Percentiles rank a stretch among this genome's conserved stretches.
phyloP scores from a whole-genome alignment of 495 filamentous ascomycete species.

The Penicillium desertorum region DNA sequence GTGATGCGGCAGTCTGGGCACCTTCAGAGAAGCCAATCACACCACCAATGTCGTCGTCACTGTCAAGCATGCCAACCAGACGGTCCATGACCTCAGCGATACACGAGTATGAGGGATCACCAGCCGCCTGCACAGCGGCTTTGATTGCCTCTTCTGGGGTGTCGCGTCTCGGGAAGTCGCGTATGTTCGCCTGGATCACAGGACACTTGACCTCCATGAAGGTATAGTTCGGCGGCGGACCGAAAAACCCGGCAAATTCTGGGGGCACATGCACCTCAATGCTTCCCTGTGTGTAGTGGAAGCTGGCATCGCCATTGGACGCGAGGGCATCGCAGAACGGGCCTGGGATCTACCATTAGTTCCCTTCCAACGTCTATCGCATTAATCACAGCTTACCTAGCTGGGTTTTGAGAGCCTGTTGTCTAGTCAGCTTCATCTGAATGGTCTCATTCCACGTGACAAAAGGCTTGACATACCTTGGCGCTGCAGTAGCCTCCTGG shows the following conservation, averaged over 20 bases:
- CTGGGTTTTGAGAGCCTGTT: conserved; percentile 27
- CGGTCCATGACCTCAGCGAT: conserved; percentile 16
- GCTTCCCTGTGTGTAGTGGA: conserved; percentile 31
- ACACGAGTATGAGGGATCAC: conserved; percentile 15
- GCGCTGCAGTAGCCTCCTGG: conserved; percentile 30
- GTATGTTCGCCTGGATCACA: conserved; percentile 17
- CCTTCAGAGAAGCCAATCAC: conserved; percentile 64
- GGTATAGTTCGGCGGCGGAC: conserved; percentile 31
- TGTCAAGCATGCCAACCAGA: conserved; percentile 26
- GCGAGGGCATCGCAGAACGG: conserved; percentile 23
- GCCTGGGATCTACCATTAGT: conserved; percentile 14
- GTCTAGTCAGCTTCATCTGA: neutral
- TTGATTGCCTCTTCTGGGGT: conserved; percentile 25
- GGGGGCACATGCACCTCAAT: conserved; percentile 15
- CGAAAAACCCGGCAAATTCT: conserved; percentile 29
- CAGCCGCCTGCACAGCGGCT: conserved; percentile 11
- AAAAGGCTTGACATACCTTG: conserved; percentile 17
- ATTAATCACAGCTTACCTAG: conserved; percentile 21
- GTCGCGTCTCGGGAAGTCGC: conserved; percentile 24
- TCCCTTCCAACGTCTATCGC: neutral
- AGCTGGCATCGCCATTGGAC: conserved; percentile 16
- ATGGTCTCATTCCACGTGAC: neutral
- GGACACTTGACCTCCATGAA: conserved; percentile 19
- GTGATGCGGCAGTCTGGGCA: conserved; percentile 55
- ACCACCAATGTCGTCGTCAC: conserved; percentile 36